phyloP scores from a whole-genome alignment of 306 rosid genomes.

The Morella rubra region DNA sequence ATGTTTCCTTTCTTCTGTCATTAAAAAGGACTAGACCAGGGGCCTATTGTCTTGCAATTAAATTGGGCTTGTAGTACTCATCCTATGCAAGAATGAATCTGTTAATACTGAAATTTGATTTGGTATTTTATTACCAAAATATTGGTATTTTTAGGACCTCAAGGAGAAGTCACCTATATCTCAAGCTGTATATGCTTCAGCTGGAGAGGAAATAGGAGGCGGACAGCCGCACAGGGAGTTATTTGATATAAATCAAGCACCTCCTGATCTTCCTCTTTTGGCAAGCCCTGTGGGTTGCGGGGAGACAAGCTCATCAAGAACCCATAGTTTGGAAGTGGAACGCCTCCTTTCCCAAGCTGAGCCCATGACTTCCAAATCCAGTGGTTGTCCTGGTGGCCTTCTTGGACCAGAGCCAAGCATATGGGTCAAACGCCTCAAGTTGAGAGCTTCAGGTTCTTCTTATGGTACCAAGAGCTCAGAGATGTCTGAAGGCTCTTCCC shows the following conservation, averaged over 20 bases:
- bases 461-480: slow-evolving; percentile 52
- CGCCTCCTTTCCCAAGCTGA: slow-evolving; percentile 62
- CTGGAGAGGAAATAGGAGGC: slow-evolving; percentile 41
- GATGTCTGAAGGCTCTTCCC: slow-evolving; percentile 51
- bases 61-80: slow-evolving; percentile 26
- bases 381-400: slow-evolving; percentile 28
- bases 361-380: slow-evolving; percentile 43
- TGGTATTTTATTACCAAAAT: slow-evolving; percentile 28
- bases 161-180: slow-evolving; percentile 39
- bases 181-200: slow-evolving; percentile 36
- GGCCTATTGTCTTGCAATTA: slow-evolving; percentile 1
- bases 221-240: slow-evolving; percentile 23
- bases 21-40: neutral
- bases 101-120: slow-evolving; percentile 14
- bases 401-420: slow-evolving; percentile 54
- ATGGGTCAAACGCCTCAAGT: slow-evolving; percentile 83
- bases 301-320: slow-evolving; percentile 78
- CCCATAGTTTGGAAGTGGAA: slow-evolving; percentile 72
- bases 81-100: slow-evolving; percentile 8
- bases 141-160: slow-evolving; percentile 51
- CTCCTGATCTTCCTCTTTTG: slow-evolving; percentile 34
- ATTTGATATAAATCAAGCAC: slow-evolving; percentile 57
- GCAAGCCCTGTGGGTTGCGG: slow-evolving; percentile 47
- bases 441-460: slow-evolving; percentile 41
- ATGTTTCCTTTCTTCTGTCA: neutral